Conservation (phyloP, 371 early-diverging fungal species). For the Mortierella sp. region DNA sequence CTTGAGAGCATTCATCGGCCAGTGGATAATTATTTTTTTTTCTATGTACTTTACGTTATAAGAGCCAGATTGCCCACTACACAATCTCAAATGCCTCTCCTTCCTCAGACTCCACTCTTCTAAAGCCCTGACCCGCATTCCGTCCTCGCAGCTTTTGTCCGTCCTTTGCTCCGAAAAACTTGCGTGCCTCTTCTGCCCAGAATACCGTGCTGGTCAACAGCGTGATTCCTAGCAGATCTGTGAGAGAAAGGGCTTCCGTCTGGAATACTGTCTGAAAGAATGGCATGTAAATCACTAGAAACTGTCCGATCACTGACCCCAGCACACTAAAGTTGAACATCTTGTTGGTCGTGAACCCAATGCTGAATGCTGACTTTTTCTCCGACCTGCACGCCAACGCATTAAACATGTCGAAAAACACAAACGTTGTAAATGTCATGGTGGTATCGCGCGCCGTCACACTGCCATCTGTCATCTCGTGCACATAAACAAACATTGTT, state of each 20-base stretch:
- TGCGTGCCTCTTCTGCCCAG: conserved; percentile 84
- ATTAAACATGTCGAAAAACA: conserved; percentile 97
- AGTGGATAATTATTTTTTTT: not conserved
- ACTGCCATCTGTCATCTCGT: conserved; percentile 82
- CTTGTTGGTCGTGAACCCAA: conserved; percentile 87
- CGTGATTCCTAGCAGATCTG: conserved; percentile 77
- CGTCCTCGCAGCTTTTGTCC: conserved; percentile 35
- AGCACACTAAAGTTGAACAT: conserved; percentile 90
- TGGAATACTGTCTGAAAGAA: conserved; percentile 94
- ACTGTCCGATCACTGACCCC: conserved; percentile 87
- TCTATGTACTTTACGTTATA: not conserved
- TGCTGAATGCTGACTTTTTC: conserved; percentile 81
- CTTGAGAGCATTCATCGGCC: too few species aligned
- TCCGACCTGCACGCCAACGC: conserved; percentile 91
- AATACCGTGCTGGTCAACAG: conserved; percentile 80
- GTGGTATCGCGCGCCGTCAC: conserved; percentile 89
- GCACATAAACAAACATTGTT: conserved; percentile 87
- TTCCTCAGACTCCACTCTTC: conserved; percentile 49
- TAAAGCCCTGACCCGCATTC: conserved; percentile 38
- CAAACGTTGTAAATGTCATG: conserved; percentile 98
- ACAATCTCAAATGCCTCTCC: conserved; percentile 54
- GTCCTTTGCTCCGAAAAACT: conserved; percentile 59
- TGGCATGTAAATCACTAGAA: conserved; percentile 90
- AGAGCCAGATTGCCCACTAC: conserved; percentile 2
- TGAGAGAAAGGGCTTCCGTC: conserved; percentile 83